These are phyloP conservation scores for Glycyrrhiza uralensis DNA, from an alignment of 306 rosid genomes.

Conservation along the genomic window DNA sequence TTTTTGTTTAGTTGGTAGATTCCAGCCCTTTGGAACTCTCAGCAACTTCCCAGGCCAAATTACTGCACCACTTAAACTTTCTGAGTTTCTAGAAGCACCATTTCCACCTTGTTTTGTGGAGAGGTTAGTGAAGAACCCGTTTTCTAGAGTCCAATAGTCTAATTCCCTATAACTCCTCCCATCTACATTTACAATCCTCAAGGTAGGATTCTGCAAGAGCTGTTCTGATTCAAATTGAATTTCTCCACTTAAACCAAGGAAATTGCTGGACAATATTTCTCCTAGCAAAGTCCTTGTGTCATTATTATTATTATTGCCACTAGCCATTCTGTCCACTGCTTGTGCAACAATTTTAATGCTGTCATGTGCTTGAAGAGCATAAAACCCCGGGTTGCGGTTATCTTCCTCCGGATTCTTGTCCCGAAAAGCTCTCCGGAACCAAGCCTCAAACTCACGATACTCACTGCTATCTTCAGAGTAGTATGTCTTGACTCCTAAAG, in stretches of 20 bases:
- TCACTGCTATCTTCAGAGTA: slow-evolving; percentile 34
- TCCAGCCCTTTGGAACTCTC: slow-evolving; percentile 61
- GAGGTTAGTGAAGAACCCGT: slow-evolving; percentile 32
- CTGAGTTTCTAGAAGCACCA: slow-evolving; percentile 3
- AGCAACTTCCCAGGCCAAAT: slow-evolving; percentile 63
- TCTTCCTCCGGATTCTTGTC: slow-evolving; percentile 41
- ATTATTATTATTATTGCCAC: neutral
- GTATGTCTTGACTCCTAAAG: slow-evolving; percentile 61
- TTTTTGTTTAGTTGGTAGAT: slow-evolving; percentile 43
- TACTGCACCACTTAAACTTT: slow-evolving; percentile 31
- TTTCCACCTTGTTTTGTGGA: neutral
- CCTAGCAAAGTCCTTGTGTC: neutral
- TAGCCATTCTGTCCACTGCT: slow-evolving; percentile 35
- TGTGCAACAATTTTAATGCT: slow-evolving; percentile 44
- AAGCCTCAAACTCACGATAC: slow-evolving; percentile 34
- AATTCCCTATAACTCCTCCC: slow-evolving; percentile 43
- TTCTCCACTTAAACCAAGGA: slow-evolving; percentile 55
- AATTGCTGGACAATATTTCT: slow-evolving; percentile 35
- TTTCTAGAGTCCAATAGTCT: slow-evolving; percentile 49
- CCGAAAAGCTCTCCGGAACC: slow-evolving; percentile 36
- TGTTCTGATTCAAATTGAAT: slow-evolving; percentile 43
- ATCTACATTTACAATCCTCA: slow-evolving; percentile 55
- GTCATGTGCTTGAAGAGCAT: slow-evolving; percentile 65
- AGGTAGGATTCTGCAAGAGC: slow-evolving; percentile 28
- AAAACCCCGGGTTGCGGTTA: slow-evolving; percentile 44